Evolutionary conservation across 345 rosid genomes (phyloP).

Genomic region (Viola odorata): DNA sequence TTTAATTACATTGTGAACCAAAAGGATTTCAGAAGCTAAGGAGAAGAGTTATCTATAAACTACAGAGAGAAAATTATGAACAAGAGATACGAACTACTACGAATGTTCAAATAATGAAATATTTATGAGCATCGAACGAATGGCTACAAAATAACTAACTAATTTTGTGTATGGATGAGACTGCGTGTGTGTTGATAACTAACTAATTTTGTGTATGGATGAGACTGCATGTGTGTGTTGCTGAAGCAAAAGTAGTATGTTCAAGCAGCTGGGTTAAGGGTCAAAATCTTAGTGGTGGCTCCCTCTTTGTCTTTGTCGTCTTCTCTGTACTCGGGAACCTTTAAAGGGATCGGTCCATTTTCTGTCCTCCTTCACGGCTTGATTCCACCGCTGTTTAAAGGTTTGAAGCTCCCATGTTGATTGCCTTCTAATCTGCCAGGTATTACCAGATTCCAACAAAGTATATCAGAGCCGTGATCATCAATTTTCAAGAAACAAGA

Average conservation of each 20-base stretch:
- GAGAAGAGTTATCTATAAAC: background rate
- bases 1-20: no score
- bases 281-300: constrained; percentile 10
- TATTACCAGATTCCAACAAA: background rate
- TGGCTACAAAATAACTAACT: constrained; percentile 9
- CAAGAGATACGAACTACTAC: background rate
- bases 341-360: constrained; percentile 65
- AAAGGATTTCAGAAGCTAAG: background rate
- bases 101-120: constrained; percentile 33
- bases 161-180: constrained; percentile 19
- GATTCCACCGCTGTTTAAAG: constrained; percentile 73
- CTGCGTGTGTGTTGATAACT: constrained; percentile 1
- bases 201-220: constrained; percentile 21
- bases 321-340: constrained; percentile 21
- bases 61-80: background rate
- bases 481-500: background rate
- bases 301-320: constrained; percentile 8
- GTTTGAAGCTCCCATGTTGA: constrained; percentile 78
- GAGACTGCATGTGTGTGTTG: constrained; percentile 4
- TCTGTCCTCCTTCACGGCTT: constrained; percentile 60
- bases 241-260: background rate
- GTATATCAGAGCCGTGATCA: background rate
- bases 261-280: constrained; percentile 8
- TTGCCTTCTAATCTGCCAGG: constrained; percentile 75
- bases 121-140: constrained; percentile 14